Conservation (phyloP, 345 rosid species). For the Geranium brycei region DNA sequence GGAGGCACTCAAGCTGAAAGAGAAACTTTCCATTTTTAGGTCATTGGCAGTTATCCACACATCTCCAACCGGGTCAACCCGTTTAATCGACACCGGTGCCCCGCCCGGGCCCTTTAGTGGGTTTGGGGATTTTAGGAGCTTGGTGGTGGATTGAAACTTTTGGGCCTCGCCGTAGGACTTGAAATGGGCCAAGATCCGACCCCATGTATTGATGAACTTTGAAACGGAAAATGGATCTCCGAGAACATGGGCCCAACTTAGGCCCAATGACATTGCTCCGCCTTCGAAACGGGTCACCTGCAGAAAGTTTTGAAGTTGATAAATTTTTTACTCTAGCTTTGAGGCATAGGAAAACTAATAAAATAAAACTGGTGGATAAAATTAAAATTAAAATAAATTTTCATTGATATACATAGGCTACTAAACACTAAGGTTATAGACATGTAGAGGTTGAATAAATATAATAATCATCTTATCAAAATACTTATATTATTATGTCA, state of each 20-base stretch:
- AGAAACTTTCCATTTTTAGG: constrained; percentile 32
- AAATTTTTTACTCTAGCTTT: too few relatives aligned
- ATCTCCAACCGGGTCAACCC: constrained; percentile 56
- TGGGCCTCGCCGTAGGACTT: not conserved
- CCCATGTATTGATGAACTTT: constrained; percentile 25
- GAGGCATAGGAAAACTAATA: too few relatives aligned
- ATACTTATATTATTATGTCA: too few relatives aligned
- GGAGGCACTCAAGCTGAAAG: constrained; percentile 21
- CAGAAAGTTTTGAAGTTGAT: too few relatives aligned
- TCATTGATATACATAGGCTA: too few relatives aligned
- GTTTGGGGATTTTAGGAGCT: not conserved
- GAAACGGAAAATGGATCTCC: constrained; percentile 44
- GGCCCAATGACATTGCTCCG: constrained; percentile 52
- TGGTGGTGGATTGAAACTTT: too few relatives aligned
- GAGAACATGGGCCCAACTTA: constrained; percentile 55
- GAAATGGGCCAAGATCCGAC: constrained; percentile 15
- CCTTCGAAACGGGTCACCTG: constrained; percentile 57
- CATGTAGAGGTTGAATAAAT: too few relatives aligned
- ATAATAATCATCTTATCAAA: too few relatives aligned
- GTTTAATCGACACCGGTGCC: constrained; percentile 30
- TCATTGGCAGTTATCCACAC: constrained; percentile 36
- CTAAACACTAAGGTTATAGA: too few relatives aligned
- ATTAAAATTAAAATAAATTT: too few relatives aligned
- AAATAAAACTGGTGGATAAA: too few relatives aligned
- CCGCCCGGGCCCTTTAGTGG: not conserved